Base-by-base conservation (phyloP, 2,329 filamentous ascomycete genomes). In the Hypoxylon sp. region DNA sequence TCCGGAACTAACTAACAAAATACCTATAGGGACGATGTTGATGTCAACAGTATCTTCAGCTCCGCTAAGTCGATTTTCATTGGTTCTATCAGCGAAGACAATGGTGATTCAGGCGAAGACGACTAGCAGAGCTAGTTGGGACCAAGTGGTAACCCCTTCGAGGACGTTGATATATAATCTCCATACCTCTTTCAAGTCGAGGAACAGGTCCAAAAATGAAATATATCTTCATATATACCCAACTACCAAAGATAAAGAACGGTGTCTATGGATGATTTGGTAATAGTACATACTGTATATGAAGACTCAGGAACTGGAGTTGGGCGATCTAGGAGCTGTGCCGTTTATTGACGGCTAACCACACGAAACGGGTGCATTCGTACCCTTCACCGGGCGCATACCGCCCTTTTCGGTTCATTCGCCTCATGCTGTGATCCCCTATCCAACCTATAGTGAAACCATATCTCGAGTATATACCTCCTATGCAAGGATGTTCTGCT, bases 401-500 rank as follows among this genome's bases (percentile, higher is more conserved):
- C 39, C 16, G 3, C 9, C 12, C 41, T 8, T 32, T 5, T 45
- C 6, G 32, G 5, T 46, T 30, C n/a, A 46, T 34, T 55, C 39
- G 29, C 39, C 12, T 45, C 27, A 34, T 25, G 19, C 16, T 32
- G 39, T 55, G 30, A 21, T 55, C 29, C 43, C 11, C 11, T 43
- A 46, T n/a, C 16, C 9, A 11, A 30, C 30, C 3, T 32, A 34
- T 46, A 32, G 37, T 21, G 21, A 27, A 14, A 47, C 21, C 46
- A 25, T 19, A 50, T 19, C 23, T 5, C n/a, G 8, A 53, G 25
- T n/a, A 14, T 25, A 32, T 32, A n/a, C n/a, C n/a, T n/a, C n/a
- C n/a, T n/a, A 30, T 57, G 53, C 63, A 65, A 63, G 63, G 60
- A 47, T 60, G 59, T 47, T 67, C 54, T 67, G 63, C 63, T 55